A percentile compares a stretch with the other conserved stretches of the same genome.
Evolutionary conservation across 345 rosid genomes (phyloP).

Genomic region (Syzygium aromaticum): DNA sequence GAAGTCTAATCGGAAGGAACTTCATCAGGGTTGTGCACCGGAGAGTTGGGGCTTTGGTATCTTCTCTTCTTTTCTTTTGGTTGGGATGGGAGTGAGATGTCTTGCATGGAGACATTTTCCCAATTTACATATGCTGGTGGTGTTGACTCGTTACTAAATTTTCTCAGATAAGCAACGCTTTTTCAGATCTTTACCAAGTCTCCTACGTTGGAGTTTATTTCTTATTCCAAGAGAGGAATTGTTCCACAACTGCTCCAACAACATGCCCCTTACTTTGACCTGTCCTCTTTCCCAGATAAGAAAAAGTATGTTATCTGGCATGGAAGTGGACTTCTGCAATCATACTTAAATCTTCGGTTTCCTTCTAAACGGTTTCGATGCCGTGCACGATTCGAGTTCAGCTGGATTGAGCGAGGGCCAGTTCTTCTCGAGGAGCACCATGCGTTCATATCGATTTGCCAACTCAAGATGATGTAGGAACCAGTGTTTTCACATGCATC

Average conservation of each 20-base stretch:
- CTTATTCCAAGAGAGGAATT: not conserved
- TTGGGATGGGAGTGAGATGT: not conserved
- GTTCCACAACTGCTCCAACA: not conserved
- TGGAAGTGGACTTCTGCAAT: not conserved
- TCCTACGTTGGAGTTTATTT: not conserved
- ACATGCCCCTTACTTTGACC: not conserved
- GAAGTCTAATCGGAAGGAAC: not conserved
- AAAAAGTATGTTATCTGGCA: not conserved
- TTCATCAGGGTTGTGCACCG: not conserved
- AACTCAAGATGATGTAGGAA: not conserved
- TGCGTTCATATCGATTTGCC: not conserved
- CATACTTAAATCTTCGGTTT: not conserved
- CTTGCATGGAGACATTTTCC: not conserved
- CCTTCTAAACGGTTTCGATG: not conserved
- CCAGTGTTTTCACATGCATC: not conserved
- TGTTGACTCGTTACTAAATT: not conserved
- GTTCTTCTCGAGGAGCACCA: not conserved
- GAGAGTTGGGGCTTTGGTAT: not conserved
- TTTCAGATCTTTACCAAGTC: not conserved
- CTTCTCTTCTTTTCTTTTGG: not conserved
- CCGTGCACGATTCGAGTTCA: not conserved
- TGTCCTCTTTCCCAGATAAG: not conserved
- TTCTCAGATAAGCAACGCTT: not conserved
- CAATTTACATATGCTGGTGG: not conserved
- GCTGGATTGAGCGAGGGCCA: not conserved